These are phyloP conservation scores for Dictyostelium firmibasis DNA, from an alignment of 78 protist species.

Conservation along the genomic window DNA sequence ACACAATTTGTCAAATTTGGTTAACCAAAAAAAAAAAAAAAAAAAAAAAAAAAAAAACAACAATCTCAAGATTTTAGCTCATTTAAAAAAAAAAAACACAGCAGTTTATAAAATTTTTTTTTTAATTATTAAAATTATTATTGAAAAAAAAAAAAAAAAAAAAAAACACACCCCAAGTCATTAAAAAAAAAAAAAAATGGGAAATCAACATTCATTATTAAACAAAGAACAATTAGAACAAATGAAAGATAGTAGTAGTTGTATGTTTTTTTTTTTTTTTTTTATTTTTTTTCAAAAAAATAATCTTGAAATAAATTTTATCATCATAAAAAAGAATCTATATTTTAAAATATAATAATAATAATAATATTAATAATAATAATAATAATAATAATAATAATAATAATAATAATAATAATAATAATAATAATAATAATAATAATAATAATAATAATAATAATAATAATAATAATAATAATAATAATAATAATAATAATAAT, in stretches of 20 bases:
- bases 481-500: no score
- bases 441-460: no score
- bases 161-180: not conserved
- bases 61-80: not conserved
- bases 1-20: no score
- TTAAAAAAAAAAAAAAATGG: conserved; percentile 29
- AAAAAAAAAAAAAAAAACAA: not conserved
- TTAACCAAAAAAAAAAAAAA: not conserved
- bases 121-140: not conserved
- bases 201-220: conserved; percentile 27
- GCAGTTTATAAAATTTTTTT: not conserved
- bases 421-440: no score
- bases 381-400: no score
- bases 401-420: no score
- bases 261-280: conserved; percentile 53
- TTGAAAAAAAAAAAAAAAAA: conserved; percentile 4
- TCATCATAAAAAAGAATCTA: no score
- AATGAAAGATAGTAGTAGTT: conserved; percentile 44
- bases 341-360: no score
- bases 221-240: conserved; percentile 57
- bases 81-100: not conserved
- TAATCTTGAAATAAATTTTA: no score
- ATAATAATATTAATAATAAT: no score
- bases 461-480: no score
- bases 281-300: no score